Base-by-base conservation (phyloP, 345 rosid species). In the Euphorbia lathyris region DNA sequence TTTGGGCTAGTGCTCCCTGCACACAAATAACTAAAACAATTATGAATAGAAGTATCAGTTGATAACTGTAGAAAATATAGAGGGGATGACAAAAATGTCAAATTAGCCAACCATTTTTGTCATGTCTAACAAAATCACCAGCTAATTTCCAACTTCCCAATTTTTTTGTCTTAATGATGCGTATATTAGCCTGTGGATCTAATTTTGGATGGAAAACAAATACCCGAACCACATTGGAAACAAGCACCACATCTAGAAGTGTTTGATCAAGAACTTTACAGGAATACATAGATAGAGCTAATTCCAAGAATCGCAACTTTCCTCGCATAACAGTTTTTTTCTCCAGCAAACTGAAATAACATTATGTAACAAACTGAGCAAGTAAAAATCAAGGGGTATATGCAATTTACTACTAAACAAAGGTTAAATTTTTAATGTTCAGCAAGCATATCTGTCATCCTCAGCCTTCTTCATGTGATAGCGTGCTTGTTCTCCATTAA, bases 1-100 rank as follows among this genome's bases (percentile, higher is more conserved):
- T 75, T 81, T 63, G 79, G 71, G 69, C 72, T 77, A 66, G 88
- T 80, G 71, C 67, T 84, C 74, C 83, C 96, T 95, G 87, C 81
- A 80, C 40, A 17, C 14, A 43, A 53, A 22, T 16, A 71, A 52
- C 22, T 59, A 65, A 57, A 58, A 74, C 23, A 63, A 79, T 60
- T 69, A 66, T 70, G 13, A 61, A 30, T 23, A 45, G 67, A 19
- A 32, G 65, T 63, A 22, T 20, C 27, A 65, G 66, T 66, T 16
- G 34, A 61, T 52, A 56, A 30, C 73, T 58, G 72, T 6, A 62
- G 40, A 58, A 50, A 63, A 47, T 32, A 40, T 25, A 34, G 29
- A 55, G 25, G 11, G 34, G 27, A 65, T 52, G 58, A 50, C 11
- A 16, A 19, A 32, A 32, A 16, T 14, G 56, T 4, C 59, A 51